Evolutionary conservation across 441 rosid species (phyloP).

Genomic region (Populus hybrid): DNA sequence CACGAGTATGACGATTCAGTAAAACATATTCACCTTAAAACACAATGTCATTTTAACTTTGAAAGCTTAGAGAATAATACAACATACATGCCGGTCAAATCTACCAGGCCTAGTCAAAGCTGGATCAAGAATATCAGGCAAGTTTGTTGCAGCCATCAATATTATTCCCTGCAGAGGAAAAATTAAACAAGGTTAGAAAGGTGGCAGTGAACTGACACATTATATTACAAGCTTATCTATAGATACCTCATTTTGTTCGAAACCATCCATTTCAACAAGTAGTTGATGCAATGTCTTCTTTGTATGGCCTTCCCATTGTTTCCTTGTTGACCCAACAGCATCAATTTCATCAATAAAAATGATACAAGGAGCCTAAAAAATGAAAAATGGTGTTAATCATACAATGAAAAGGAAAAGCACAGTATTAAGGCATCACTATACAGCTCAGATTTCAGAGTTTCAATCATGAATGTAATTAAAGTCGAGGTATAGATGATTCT

Average conservation of each 20-base stretch:
- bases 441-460: not conserved
- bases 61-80: conserved; percentile 16
- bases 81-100: conserved; percentile 97
- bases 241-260: conserved; percentile 94
- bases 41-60: not conserved
- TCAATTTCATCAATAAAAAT: conserved; percentile 98
- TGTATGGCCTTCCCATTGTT: conserved; percentile 99
- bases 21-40: not conserved
- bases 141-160: conserved; percentile 98
- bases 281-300: conserved; percentile 98
- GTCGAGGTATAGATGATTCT: not conserved
- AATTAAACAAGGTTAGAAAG: conserved; percentile 9
- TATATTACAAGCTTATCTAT: conserved; percentile 10
- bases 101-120: conserved; percentile 99
- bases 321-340: conserved; percentile 96
- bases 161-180: conserved; percentile 74
- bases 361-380: conserved; percentile 88
- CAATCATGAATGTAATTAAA: not conserved
- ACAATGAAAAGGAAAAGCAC: conserved; percentile 6
- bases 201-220: not conserved
- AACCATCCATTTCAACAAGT: conserved; percentile 99
- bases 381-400: conserved; percentile 12
- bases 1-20: not conserved
- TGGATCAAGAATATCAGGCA: conserved; percentile 98
- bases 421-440: not conserved